These are phyloP conservation scores for Tetrapisispora taiwanensis DNA, from an alignment of 805 yeast species.

Conservation along the genomic window DNA sequence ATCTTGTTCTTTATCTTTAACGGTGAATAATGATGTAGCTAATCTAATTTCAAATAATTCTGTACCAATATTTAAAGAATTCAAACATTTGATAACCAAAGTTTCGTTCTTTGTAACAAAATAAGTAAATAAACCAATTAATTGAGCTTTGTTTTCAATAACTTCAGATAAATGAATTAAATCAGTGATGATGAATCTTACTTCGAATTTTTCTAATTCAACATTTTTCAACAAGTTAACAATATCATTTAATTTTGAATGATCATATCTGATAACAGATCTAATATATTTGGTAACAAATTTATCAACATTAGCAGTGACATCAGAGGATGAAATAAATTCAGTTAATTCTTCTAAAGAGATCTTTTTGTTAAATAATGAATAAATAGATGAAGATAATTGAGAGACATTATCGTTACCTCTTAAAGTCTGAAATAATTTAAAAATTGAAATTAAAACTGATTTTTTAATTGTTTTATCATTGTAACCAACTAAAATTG, in stretches of 20 bases:
- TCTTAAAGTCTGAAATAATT: constrained; percentile 39
- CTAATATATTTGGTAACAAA: constrained; percentile 37
- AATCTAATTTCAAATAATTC: constrained; percentile 53
- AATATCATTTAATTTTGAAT: constrained; percentile 29
- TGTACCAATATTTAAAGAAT: constrained; percentile 28
- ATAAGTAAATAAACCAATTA: constrained; percentile 33
- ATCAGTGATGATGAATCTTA: constrained; percentile 31
- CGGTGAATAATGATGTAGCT: constrained; percentile 46
- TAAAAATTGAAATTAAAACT: constrained; percentile 39
- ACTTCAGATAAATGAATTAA: constrained; percentile 31
- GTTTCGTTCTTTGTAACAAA: constrained; percentile 31
- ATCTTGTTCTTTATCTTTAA: neutral
- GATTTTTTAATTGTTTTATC: constrained; percentile 31
- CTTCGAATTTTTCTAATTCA: constrained; percentile 30
- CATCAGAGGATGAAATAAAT: constrained; percentile 19
- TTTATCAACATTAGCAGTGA: constrained; percentile 28
- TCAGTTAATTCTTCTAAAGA: constrained; percentile 12
- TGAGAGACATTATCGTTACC: constrained; percentile 34
- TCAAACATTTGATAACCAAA: constrained; percentile 32
- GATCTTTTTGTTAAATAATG: constrained; percentile 23
- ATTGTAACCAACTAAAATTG: constrained; percentile 41
- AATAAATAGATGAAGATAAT: constrained; percentile 31
- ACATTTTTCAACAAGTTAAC: constrained; percentile 30
- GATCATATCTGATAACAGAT: constrained; percentile 36
- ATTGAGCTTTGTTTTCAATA: constrained; percentile 31